Evolutionary conservation across 768 basidiomycete genomes (phyloP).

Genomic region (Boletus rex-veris): DNA sequence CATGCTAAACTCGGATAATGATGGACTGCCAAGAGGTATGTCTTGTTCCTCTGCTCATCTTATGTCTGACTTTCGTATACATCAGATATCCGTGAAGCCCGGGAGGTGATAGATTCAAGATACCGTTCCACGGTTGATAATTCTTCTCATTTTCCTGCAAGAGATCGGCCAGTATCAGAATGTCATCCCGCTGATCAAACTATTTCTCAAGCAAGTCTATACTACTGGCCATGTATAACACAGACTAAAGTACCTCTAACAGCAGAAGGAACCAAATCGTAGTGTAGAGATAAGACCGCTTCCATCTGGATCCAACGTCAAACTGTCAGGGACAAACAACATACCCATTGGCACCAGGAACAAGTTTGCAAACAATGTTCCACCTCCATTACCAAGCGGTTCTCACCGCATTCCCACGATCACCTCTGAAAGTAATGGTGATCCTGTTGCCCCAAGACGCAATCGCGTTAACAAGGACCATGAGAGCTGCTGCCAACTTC

Average conservation of each 20-base stretch:
- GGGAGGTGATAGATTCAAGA: constrained; percentile 19
- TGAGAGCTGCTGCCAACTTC: too few species aligned
- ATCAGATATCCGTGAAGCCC: constrained; percentile 17
- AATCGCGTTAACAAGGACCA: constrained; percentile 18
- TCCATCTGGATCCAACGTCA: constrained; percentile 18
- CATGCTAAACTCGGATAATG: too few species aligned
- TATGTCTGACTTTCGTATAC: not conserved
- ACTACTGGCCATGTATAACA: not conserved
- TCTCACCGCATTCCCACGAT: not conserved
- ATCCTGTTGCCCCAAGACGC: constrained; percentile 18
- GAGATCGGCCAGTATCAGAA: constrained; percentile 19
- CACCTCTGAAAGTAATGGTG: constrained; percentile 17
- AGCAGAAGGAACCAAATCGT: constrained; percentile 25
- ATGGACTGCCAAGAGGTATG: too few species aligned
- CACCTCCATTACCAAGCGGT: not conserved
- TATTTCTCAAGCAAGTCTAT: constrained; percentile 15
- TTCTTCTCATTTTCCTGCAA: constrained; percentile 11
- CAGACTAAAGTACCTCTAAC: not conserved
- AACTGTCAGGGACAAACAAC: constrained; percentile 33
- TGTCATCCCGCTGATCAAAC: constrained; percentile 18
- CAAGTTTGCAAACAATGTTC: constrained; percentile 17
- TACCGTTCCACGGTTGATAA: constrained; percentile 16
- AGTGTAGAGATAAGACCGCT: constrained; percentile 10
- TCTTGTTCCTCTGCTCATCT: too few species aligned
- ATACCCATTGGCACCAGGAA: constrained; percentile 29